phyloP scores from a whole-genome alignment of 106 monocot genomes.

The Allium cepa region DNA sequence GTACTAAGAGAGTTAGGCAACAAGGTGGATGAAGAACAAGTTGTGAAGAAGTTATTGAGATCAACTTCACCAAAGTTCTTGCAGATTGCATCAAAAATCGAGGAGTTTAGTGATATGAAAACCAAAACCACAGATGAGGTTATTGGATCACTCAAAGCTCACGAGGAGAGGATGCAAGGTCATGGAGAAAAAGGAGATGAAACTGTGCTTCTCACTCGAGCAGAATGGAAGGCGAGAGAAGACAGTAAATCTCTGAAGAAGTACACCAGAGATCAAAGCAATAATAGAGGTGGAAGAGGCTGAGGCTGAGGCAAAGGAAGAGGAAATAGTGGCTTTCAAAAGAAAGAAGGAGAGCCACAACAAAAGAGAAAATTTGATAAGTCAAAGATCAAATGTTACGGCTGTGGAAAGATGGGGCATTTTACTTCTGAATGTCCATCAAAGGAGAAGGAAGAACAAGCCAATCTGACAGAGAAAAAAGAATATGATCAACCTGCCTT shows the following conservation, averaged over 20 bases:
- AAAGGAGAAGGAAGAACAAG: not conserved
- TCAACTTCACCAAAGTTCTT: no score
- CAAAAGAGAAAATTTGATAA: not conserved
- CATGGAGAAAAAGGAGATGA: no score
- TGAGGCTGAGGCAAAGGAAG: not conserved
- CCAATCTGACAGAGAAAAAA: not conserved
- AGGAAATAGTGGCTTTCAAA: not conserved
- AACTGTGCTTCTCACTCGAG: not conserved
- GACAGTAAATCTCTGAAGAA: not conserved
- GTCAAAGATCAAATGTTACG: not conserved
- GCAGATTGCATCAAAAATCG: no score
- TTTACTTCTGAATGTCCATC: conserved; percentile 1
- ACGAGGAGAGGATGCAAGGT: no score
- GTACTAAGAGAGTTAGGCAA: no score
- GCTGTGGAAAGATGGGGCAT: not conserved
- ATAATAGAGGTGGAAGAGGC: not conserved
- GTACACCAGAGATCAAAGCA: not conserved
- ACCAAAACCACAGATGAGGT: no score
- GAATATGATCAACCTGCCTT: conserved; percentile 1
- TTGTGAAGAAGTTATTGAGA: no score
- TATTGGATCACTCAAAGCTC: no score
- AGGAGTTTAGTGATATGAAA: no score
- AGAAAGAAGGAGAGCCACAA: not conserved
- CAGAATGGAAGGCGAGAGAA: not conserved
- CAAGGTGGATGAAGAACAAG: no score